These are phyloP conservation scores for Coemansia reversa DNA, from an alignment of 192 early-diverging fungal genomes.

Conservation along the genomic window DNA sequence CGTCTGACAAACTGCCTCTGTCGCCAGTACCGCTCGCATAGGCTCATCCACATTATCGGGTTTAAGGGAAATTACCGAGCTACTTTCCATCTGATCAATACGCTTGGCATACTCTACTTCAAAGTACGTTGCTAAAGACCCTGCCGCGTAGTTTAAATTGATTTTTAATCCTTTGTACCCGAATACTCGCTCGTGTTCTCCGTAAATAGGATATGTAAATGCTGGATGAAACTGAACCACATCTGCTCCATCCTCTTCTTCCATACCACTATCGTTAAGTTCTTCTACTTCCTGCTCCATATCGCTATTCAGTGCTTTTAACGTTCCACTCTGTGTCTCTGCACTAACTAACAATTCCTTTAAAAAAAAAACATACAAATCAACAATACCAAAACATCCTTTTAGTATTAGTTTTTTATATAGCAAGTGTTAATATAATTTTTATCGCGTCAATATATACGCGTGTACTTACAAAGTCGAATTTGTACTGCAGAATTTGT, in stretches of 20 bases:
- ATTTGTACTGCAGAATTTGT: constrained; percentile 46
- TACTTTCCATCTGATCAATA: constrained; percentile 55
- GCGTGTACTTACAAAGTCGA: constrained; percentile 28
- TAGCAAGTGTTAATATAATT: too few relatives aligned
- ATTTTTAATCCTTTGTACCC: constrained; percentile 85
- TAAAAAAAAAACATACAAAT: neutral
- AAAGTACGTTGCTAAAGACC: constrained; percentile 76
- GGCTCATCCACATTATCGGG: constrained; percentile 66
- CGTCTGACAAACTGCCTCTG: constrained; percentile 57
- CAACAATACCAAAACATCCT: neutral
- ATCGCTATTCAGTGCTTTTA: constrained; percentile 25
- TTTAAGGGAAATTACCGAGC: constrained; percentile 29
- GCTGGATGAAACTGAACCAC: constrained; percentile 70
- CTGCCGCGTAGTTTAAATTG: constrained; percentile 73
- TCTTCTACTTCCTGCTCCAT: constrained; percentile 39
- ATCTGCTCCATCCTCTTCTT: constrained; percentile 36
- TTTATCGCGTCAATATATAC: neutral
- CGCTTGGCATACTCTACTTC: constrained; percentile 62
- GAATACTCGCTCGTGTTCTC: constrained; percentile 81
- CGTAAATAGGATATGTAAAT: constrained; percentile 89
- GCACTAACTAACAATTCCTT: constrained; percentile 24
- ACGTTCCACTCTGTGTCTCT: constrained; percentile 30
- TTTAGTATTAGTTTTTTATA: neutral
- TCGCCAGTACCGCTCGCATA: constrained; percentile 60
- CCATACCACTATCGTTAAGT: constrained; percentile 4